These are phyloP conservation scores for Vigna radiata DNA, from an alignment of 306 rosid genomes.

Conservation along the genomic window DNA sequence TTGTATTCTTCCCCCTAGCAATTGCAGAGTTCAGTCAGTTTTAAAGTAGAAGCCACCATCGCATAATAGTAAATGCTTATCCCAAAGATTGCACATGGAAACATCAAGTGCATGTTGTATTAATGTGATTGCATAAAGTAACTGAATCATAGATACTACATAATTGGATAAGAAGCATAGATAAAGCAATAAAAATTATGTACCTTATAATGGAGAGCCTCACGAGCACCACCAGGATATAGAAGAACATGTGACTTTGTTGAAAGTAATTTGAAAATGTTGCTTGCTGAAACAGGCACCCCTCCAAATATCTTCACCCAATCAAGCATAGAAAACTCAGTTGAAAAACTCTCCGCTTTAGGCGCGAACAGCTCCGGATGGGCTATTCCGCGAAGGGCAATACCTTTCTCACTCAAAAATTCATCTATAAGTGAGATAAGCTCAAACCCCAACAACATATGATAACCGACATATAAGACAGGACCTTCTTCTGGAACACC, in stretches of 20 bases:
- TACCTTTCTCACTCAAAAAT: constrained; percentile 72
- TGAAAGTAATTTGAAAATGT: constrained; percentile 71
- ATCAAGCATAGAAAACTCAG: constrained; percentile 61
- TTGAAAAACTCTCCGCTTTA: constrained; percentile 5
- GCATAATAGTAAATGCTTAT: constrained; percentile 22
- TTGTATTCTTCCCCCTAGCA: constrained; percentile 88
- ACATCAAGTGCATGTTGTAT: background rate
- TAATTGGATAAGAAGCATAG: constrained; percentile 12
- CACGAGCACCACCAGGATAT: constrained; percentile 96
- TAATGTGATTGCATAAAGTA: background rate
- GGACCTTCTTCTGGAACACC: constrained; percentile 97
- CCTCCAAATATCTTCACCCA: constrained; percentile 77
- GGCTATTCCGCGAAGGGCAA: constrained; percentile 75
- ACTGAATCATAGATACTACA: constrained; percentile 18
- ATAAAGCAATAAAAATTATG: constrained; percentile 39
- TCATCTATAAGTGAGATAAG: constrained; percentile 55
- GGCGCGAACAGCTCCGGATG: constrained; percentile 68
- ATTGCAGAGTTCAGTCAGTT: constrained; percentile 36
- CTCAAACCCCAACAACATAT: constrained; percentile 82
- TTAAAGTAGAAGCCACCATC: constrained; percentile 8
- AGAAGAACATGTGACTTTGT: constrained; percentile 81
- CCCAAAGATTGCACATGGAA: background rate
- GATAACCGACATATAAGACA: constrained; percentile 83
- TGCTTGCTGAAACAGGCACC: constrained; percentile 76
- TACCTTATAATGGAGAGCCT: constrained; percentile 93